Conservation (phyloP, 2,329 filamentous ascomycete genomes). For the Fusarium protoensiforme region DNA sequence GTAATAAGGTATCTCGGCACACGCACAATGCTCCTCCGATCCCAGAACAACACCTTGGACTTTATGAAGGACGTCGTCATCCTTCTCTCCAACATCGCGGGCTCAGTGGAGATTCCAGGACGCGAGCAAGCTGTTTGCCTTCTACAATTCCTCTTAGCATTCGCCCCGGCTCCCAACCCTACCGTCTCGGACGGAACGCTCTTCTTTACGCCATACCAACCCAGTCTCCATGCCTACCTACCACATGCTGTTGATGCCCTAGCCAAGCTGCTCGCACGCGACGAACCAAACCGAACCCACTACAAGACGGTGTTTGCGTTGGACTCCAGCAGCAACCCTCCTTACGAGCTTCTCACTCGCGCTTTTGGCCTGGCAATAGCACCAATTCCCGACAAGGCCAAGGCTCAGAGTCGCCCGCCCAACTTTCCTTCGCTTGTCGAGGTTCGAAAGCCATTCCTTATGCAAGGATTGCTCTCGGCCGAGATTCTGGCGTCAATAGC, state of each 20-base stretch:
- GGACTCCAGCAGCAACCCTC: conserved; percentile 71
- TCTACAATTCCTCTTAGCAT: conserved; percentile 89
- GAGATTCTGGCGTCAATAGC: conserved; percentile 86
- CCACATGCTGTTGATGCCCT: conserved; percentile 90
- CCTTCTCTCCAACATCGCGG: conserved; percentile 88
- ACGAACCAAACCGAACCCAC: conserved; percentile 89
- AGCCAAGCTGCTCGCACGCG: conserved; percentile 90
- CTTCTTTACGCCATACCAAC: conserved; percentile 84
- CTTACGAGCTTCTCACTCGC: conserved; percentile 85
- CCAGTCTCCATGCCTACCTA: conserved; percentile 84
- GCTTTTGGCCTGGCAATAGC: conserved; percentile 89
- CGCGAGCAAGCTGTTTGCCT: conserved; percentile 89
- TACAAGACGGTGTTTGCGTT: conserved; percentile 85
- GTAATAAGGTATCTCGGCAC: conserved; percentile 90
- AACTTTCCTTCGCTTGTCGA: conserved; percentile 77
- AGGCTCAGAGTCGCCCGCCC: conserved; percentile 64
- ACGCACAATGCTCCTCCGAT: conserved; percentile 85
- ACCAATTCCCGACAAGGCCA: conserved; percentile 77
- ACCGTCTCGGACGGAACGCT: conserved; percentile 66
- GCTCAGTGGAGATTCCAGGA: conserved; percentile 82
- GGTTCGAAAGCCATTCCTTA: conserved; percentile 85
- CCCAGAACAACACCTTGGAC: conserved; percentile 86
- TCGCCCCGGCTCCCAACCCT: conserved; percentile 83
- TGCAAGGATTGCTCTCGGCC: conserved; percentile 90
- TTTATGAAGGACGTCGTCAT: conserved; percentile 97